Conservation (phyloP, 306 rosid species). For the Vigna angularis region DNA sequence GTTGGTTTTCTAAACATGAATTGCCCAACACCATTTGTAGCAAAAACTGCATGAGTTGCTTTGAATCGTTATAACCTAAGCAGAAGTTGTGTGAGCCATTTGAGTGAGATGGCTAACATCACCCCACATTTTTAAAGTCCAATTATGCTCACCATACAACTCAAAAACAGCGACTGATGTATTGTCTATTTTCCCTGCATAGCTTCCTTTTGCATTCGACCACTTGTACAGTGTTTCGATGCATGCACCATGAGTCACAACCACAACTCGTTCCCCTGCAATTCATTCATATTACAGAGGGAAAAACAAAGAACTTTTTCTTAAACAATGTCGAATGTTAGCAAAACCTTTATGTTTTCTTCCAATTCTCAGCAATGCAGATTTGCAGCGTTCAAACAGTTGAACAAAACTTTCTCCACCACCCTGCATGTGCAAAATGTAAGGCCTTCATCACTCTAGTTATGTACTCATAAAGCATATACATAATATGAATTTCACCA, state of each 20-base stretch:
- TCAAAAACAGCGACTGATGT: slow-evolving; percentile 70
- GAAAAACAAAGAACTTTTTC: not conserved
- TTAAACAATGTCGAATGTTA: not conserved
- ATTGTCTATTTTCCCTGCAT: slow-evolving; percentile 63
- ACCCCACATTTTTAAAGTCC: slow-evolving; percentile 71
- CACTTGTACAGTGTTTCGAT: slow-evolving; percentile 65
- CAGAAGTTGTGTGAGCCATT: slow-evolving; percentile 61
- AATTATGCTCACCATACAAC: slow-evolving; percentile 62
- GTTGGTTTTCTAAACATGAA: too few species aligned
- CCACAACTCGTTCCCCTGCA: slow-evolving; percentile 71
- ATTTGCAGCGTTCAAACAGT: slow-evolving; percentile 72
- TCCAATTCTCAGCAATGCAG: slow-evolving; percentile 71
- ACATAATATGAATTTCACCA: slow-evolving; percentile 36
- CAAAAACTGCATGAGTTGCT: not conserved
- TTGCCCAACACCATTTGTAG: not conserved
- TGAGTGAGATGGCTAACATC: slow-evolving; percentile 72
- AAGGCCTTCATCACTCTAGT: not conserved
- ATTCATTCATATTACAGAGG: not conserved
- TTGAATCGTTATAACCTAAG: slow-evolving; percentile 43
- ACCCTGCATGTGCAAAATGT: slow-evolving; percentile 59
- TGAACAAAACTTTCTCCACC: slow-evolving; percentile 89
- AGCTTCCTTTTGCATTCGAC: slow-evolving; percentile 53
- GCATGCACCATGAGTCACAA: slow-evolving; percentile 80
- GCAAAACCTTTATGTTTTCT: slow-evolving; percentile 57
- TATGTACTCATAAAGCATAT: not conserved